Evolutionary conservation across 2,329 filamentous ascomycete species (phyloP), one percentile per base, ranked within the genome.

Genomic region (Aureobasidium sp.): DNA sequence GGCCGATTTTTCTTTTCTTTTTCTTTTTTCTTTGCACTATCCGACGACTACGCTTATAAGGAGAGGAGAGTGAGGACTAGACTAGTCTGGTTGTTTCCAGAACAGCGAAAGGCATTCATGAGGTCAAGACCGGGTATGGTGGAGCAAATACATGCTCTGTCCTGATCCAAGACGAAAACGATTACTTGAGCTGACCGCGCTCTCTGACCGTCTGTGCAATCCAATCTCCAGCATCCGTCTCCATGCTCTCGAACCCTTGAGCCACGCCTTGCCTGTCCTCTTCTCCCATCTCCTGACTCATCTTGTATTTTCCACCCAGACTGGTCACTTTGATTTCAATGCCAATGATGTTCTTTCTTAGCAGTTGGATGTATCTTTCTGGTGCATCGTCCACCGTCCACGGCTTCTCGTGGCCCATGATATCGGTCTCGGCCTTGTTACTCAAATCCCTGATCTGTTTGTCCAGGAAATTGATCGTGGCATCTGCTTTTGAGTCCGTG

Each of bases 291-390:
- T 86, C 84, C 71, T 87, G 84, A 64, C 81, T 85, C 84, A 86
- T 85, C 74, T 87, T 87, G 64, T 81, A 84, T 73, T 85, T 86
- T 13, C 84, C 84, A 51, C 80, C 78, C 35, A 87, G 68, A 5
- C 76, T 68, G 0, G 78, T 75, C 60, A 87, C 77, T 43, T 73
- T 69, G 43, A 87, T 81, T 67, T 86, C 81, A 15, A 87, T 77
- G 2, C 67, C 67, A 31, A 68, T 64, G 17, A 69, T 68, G 17
- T 61, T 64, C 58, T 68, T 68, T 61, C 61, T 64, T 45, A 68
- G 64, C 11, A 86, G 65, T 8, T 81, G 76, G 8, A 86, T 69
- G 68, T 84, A 88, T 0, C 66, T 68, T 11, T 75, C 74, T 0
- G 82, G 83, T 2, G 84, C 84, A 60, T 86, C 82, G 0, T 72